Conservation (phyloP, 345 rosid species). For the Eucalyptus pauciflora region DNA sequence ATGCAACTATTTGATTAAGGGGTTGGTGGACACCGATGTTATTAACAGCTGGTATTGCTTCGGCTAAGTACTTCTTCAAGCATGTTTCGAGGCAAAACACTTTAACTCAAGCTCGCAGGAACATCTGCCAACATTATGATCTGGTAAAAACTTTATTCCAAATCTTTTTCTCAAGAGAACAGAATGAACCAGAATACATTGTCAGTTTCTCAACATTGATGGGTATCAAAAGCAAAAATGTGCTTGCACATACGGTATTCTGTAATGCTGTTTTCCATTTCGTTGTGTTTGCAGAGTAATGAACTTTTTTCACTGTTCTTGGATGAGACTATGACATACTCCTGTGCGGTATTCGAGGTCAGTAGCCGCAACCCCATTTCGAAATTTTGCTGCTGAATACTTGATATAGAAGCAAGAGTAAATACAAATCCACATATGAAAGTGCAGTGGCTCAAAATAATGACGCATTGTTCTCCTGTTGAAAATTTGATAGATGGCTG, state of each 20-base stretch:
- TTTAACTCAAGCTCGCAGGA: conserved; percentile 86
- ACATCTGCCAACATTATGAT: conserved; percentile 83
- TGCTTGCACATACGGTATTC: not conserved
- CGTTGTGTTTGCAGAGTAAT: conserved; percentile 40
- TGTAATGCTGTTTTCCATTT: not conserved
- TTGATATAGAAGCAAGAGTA: not conserved
- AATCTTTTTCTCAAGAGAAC: not conserved
- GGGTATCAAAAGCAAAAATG: not conserved
- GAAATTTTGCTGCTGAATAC: not conserved
- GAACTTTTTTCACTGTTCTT: conserved; percentile 71
- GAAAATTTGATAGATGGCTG: conserved; percentile 23
- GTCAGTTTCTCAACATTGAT: not conserved
- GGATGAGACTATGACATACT: conserved; percentile 87
- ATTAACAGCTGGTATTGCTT: conserved; percentile 60
- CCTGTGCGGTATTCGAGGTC: conserved; percentile 78
- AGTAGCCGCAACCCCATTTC: not conserved
- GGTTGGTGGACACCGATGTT: conserved; percentile 98
- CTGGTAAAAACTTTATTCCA: conserved; percentile 30
- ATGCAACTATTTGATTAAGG: conserved; percentile 15
- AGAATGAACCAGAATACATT: not conserved
- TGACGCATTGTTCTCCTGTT: not conserved
- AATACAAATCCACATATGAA: not conserved
- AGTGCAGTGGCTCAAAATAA: not conserved
- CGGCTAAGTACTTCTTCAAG: conserved; percentile 65
- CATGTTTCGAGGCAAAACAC: conserved; percentile 69